Percentiles rank a stretch among this genome's conserved stretches.
phyloP scores from a whole-genome alignment of 2,329 filamentous ascomycete species.

The Sarocladiaceae sp. region DNA sequence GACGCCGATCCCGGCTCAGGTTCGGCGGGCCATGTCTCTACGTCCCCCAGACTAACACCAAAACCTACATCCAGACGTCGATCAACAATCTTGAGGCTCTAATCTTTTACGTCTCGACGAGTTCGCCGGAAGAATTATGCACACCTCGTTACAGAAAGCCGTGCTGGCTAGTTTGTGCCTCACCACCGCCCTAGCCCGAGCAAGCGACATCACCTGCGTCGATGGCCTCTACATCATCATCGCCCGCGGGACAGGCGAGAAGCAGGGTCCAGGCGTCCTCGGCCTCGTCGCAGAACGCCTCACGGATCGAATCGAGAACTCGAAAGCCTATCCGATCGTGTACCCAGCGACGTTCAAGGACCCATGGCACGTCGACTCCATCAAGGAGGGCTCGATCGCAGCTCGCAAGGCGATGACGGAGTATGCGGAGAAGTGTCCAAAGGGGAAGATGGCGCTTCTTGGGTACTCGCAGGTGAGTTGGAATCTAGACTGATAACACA shows the following conservation, averaged over 20 bases:
- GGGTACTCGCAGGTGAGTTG: conserved; percentile 33
- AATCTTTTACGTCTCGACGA: background rate
- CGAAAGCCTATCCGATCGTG: conserved; percentile 25
- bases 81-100: background rate
- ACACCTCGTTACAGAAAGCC: background rate
- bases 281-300: conserved; percentile 26
- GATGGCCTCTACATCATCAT: conserved; percentile 33
- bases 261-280: conserved; percentile 25
- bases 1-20: too few species aligned
- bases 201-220: conserved; percentile 18
- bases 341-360: conserved; percentile 32
- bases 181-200: background rate
- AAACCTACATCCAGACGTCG: too few species aligned
- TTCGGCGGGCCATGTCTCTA: too few species aligned
- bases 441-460: conserved; percentile 32
- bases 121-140: background rate
- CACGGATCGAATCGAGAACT: conserved; percentile 24
- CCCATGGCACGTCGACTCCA: conserved; percentile 27
- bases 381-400: conserved; percentile 23
- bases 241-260: conserved; percentile 31
- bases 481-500: too few species aligned
- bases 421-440: conserved; percentile 29
- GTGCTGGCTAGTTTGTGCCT: background rate
- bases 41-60: too few species aligned
- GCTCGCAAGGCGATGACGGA: conserved; percentile 23